Base-by-base conservation (phyloP, 768 basidiomycete genomes). In the Boletus sp. region DNA sequence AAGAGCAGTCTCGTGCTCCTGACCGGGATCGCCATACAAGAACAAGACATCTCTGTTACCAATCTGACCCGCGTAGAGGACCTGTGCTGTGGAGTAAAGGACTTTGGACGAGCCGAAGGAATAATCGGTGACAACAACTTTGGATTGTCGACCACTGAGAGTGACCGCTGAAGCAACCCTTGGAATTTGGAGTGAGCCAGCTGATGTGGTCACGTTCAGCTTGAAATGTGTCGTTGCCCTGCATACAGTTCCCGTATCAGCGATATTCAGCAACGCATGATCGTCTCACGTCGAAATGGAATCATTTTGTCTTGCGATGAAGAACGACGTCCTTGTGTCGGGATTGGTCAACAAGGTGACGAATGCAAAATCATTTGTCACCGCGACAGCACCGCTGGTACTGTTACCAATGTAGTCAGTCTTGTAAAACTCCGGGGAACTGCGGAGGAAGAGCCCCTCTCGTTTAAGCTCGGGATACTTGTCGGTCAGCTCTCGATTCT, bases 381-480 rank as follows among this genome's bases (percentile, higher is more conserved):
- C 63, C 0, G 57, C 62, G 25, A 78, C 75, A 13, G 68, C 69
- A 35, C 82, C 83, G 13, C 74, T 79, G 23, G 76, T 79, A 23
- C 82, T 77, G 60, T 88, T 80, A 4, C 83, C 85, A 21, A 90
- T 73, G 78, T 84, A 81, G 57, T 90, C 79, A 0, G 90, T 93
- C 72, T 91, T 88, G 70, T 83, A 82, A 65, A 93, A 89, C 44
- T 87, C 86, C 0, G 82, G 84, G 0, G 88, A 86, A 58, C 85
- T 88, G 27, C 91, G 83, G 19, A 93, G 70, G 77, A 93, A 93
- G 17, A 91, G 67, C 17, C 81, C 85, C 64, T 93, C 83, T 19
- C 83, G 78, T 67, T 92, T 93, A 47, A 93, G 74, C 62, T 93
- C 91, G 52, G 83, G 77, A 68, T 79, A 88, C 67, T 93, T 93